phyloP scores from a whole-genome alignment of 805 yeast genomes.

The Yarrowia keelungensis region DNA sequence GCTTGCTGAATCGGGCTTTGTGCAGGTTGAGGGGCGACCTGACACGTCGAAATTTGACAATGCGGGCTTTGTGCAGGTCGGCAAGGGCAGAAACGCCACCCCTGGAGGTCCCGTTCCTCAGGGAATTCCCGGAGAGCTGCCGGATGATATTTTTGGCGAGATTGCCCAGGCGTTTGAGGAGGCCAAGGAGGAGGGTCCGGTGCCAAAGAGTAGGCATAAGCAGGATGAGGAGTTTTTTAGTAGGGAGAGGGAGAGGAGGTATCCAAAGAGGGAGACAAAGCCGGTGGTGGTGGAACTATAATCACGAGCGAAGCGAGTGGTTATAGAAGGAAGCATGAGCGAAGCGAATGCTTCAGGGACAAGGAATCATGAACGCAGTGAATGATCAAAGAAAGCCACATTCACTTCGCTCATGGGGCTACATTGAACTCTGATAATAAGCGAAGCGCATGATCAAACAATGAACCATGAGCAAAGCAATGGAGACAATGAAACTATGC shows the following conservation, averaged over 20 bases:
- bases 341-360: too few relatives aligned
- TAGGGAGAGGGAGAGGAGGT: conserved; percentile 21
- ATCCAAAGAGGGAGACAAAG: conserved; percentile 23
- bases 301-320: neutral
- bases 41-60: neutral
- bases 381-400: too few relatives aligned
- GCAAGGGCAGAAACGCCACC: conserved; percentile 8
- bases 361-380: too few relatives aligned
- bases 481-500: too few relatives aligned
- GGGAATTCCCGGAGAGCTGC: conserved; percentile 27
- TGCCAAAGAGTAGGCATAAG: conserved; percentile 13
- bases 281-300: conserved; percentile 7
- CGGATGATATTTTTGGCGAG: conserved; percentile 26
- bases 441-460: too few relatives aligned
- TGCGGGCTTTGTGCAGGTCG: conserved; percentile 4
- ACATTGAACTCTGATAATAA: too few relatives aligned
- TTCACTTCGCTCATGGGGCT: too few relatives aligned
- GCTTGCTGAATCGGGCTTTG: neutral
- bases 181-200: neutral
- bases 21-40: neutral
- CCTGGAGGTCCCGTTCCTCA: conserved; percentile 26
- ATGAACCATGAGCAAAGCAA: too few relatives aligned
- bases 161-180: conserved; percentile 32
- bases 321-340: too few relatives aligned
- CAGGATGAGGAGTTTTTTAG: conserved; percentile 35